Evolutionary conservation across 148 eudicot genomes (phyloP).

Genomic region (Camellia granthamiana): DNA sequence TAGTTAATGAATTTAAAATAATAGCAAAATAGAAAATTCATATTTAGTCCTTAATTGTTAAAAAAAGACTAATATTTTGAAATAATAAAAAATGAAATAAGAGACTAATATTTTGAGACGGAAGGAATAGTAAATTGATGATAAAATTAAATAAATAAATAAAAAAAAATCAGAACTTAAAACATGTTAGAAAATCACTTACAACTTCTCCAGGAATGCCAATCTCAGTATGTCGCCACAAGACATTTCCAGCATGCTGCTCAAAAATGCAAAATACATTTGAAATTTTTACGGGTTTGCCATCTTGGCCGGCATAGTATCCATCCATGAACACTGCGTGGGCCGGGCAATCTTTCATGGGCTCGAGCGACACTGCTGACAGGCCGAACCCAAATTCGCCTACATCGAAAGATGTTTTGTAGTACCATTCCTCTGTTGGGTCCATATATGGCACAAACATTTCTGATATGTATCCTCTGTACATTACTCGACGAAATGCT

Average conservation of each 20-base stretch:
- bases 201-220: neutral
- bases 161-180: no score
- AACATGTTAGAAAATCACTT: neutral
- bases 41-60: no score
- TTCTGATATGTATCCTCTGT: constrained; percentile 7
- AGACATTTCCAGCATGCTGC: neutral
- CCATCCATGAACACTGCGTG: constrained; percentile 14
- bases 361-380: neutral
- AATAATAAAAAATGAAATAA: no score
- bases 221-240: neutral
- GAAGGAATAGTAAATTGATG: no score
- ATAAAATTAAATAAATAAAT: no score
- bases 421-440: constrained; percentile 11
- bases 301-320: neutral
- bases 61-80: no score
- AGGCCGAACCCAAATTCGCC: constrained; percentile 14
- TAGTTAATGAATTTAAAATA: no score
- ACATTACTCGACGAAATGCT: neutral
- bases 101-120: no score
- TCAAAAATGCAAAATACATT: constrained; percentile 12
- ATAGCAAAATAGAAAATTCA: no score
- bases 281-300: neutral
- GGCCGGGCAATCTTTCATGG: neutral
- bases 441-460: constrained; percentile 14
- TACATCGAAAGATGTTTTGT: neutral